These are phyloP conservation scores for Solanum neorickii DNA, from an alignment of 257 asterid species.

Conservation along the genomic window DNA sequence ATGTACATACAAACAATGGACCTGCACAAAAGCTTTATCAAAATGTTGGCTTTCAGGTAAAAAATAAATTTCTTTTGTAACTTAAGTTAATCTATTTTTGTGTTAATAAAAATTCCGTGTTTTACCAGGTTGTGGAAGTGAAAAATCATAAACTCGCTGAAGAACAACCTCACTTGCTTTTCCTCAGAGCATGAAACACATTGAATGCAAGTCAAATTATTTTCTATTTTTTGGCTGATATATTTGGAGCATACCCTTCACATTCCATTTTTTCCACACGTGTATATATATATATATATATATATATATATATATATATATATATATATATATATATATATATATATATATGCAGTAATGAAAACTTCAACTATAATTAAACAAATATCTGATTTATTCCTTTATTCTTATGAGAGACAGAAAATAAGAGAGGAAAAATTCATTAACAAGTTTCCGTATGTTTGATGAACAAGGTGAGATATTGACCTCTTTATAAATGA, in stretches of 20 bases:
- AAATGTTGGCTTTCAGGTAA: conserved; percentile 60
- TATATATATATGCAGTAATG: neutral
- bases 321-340: neutral
- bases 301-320: neutral
- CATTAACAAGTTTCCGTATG: neutral
- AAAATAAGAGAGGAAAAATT: neutral
- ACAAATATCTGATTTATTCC: neutral
- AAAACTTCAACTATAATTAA: neutral
- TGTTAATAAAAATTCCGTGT: neutral
- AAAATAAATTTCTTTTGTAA: neutral
- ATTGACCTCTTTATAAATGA: neutral
- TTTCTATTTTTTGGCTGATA: neutral
- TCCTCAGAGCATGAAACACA: conserved; percentile 6
- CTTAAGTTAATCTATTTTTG: neutral
- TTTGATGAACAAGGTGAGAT: neutral
- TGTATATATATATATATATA: neutral
- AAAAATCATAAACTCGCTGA: conserved; percentile 9
- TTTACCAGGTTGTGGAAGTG: conserved; percentile 40
- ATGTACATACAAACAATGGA: conserved; percentile 42
- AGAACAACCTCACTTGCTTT: conserved; percentile 29
- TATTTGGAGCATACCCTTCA: neutral
- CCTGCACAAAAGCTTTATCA: conserved; percentile 43
- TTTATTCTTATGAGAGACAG: neutral
- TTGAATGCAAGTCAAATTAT: neutral
- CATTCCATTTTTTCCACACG: too few species aligned